Base-by-base conservation (phyloP, 2,329 filamentous ascomycete species). In the Chaetoscypha palmicola region DNA sequence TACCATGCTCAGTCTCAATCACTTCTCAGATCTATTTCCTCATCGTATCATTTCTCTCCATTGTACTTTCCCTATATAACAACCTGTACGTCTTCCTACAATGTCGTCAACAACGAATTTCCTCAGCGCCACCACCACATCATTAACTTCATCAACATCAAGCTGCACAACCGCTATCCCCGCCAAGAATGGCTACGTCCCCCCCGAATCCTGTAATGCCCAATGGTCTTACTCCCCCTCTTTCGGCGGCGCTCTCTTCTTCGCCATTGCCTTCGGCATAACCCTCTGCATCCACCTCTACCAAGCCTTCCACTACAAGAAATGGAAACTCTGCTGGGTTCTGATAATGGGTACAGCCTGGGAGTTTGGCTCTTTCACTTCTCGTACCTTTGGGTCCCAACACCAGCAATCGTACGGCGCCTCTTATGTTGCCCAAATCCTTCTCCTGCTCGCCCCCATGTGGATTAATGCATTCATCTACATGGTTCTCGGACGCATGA, bases 341-440 rank as follows among this genome's bases (percentile, higher is more conserved):
- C 62, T 73, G 8, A 62, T 70, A 32, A 66, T 71, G 59, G 69
- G 64, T 7, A 52, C 54, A 2, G 20, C 53, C 1, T 72, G 68
- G 68, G 68, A 73, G 51, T 53, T 64, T n/a, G 52, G 56, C 1
- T 62, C 63, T 8, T 73, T 62, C 50, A 48, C 66, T 5, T 51
- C 68, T 14, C 67, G 69, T 21, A 54, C 64, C 1, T 50, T 69
- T 1, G 63, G 62, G 12, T 64, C 69, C 2, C 61, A 61, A 19
- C 47, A 72, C 23, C 68, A 69, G 41, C 60, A 66, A 40, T 61
- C 50, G 10, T 40, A 48, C 0, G 46, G 47, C 0, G 60, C 60
- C 30, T 58, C 62, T 1, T 64, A 61, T 9, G 43, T 55, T 1
- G 64, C 63, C 9, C 64, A 64, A 3, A 54, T 74, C 4, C 54